Evolutionary conservation across 306 rosid genomes (phyloP).

Genomic region (Dicorynia guianensis): DNA sequence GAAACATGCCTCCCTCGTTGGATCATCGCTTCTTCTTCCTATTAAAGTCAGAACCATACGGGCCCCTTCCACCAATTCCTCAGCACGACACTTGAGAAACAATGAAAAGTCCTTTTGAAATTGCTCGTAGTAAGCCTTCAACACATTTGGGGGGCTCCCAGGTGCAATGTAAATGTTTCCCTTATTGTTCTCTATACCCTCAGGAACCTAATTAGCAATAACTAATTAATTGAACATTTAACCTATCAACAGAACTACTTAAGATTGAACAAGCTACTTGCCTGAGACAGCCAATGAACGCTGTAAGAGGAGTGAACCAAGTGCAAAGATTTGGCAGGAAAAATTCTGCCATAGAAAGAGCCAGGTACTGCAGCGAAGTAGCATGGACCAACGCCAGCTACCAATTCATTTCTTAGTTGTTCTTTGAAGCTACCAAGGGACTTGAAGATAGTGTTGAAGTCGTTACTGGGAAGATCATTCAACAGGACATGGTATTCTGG

Average conservation of each 20-base stretch:
- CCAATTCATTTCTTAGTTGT: slow-evolving; percentile 5
- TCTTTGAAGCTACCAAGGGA: slow-evolving; percentile 42
- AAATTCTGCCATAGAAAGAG: slow-evolving; percentile 63
- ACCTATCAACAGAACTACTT: too few relatives aligned
- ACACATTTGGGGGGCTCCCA: slow-evolving; percentile 50
- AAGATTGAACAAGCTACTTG: background rate
- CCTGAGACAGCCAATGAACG: slow-evolving; percentile 66
- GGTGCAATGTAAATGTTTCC: slow-evolving; percentile 49
- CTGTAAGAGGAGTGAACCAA: slow-evolving; percentile 63
- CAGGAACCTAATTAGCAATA: slow-evolving; percentile 54
- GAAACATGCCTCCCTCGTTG: slow-evolving; percentile 48
- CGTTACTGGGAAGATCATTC: slow-evolving; percentile 52
- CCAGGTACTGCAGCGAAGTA: slow-evolving; percentile 58
- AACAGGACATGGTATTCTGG: slow-evolving; percentile 44
- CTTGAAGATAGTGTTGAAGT: slow-evolving; percentile 48
- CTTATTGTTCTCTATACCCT: slow-evolving; percentile 49
- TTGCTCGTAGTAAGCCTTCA: slow-evolving; percentile 49
- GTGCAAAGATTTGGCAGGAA: slow-evolving; percentile 40
- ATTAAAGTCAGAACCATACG: slow-evolving; percentile 60
- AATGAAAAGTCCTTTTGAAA: slow-evolving; percentile 51
- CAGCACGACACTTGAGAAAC: slow-evolving; percentile 55
- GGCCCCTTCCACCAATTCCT: slow-evolving; percentile 56
- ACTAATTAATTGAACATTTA: background rate
- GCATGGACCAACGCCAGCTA: slow-evolving; percentile 42
- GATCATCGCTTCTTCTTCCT: slow-evolving; percentile 59